phyloP scores from a whole-genome alignment of 2,329 filamentous ascomycete genomes.

The Neoscytalidium dimidiatum region DNA sequence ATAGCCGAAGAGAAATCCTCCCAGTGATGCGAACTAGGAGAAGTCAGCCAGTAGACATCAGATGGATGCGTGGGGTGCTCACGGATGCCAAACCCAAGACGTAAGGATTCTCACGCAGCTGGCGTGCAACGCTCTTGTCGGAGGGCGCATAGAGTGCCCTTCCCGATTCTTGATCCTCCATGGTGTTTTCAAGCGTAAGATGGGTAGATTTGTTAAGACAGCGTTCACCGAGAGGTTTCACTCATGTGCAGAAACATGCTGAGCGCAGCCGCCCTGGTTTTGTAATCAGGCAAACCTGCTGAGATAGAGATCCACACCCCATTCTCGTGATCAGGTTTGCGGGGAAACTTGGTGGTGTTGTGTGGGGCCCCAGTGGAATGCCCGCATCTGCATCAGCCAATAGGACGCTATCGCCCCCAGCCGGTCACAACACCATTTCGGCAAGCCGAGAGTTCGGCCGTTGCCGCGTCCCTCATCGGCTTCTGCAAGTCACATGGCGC shows the following conservation, averaged over 20 bases:
- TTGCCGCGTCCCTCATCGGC: neutral
- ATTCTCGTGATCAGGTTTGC: neutral
- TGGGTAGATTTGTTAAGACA: neutral
- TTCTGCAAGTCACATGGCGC: too few species aligned
- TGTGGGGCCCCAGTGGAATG: neutral
- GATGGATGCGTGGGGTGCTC: neutral
- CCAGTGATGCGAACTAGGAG: neutral
- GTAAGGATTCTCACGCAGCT: constrained; percentile 1
- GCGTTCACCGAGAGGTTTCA: neutral
- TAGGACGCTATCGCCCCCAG: neutral
- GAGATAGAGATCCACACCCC: neutral
- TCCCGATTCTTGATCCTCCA: neutral
- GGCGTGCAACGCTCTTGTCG: neutral
- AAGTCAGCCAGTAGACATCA: neutral
- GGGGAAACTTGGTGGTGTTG: neutral
- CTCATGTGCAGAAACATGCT: neutral
- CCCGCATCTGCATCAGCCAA: neutral
- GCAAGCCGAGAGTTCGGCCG: neutral
- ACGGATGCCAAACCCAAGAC: constrained; percentile 1
- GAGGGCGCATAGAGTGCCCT: neutral
- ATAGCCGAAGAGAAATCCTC: constrained; percentile 7
- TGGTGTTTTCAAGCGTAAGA: too few species aligned
- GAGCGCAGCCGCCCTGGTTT: neutral
- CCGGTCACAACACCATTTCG: neutral
- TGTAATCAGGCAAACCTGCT: neutral